phyloP scores from a whole-genome alignment of 2,329 filamentous ascomycete species.

The Colletotrichum salicis region DNA sequence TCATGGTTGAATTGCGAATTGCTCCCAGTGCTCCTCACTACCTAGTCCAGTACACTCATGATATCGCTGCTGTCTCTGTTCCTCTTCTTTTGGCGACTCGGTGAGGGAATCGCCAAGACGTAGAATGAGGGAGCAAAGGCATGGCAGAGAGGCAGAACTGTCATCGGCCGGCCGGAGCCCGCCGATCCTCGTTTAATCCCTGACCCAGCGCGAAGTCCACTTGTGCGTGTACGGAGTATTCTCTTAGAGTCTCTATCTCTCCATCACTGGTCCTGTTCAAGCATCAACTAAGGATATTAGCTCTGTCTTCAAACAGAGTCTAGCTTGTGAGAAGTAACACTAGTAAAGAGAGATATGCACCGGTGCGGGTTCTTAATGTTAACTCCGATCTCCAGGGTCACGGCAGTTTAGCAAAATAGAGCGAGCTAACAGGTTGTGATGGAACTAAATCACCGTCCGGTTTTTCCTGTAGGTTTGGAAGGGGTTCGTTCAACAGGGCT shows the following conservation, averaged over 20 bases:
- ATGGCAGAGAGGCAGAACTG: too few species aligned
- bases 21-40: too few species aligned
- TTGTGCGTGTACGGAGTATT: neutral
- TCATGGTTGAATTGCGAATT: too few species aligned
- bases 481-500: neutral
- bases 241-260: neutral
- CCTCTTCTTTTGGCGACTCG: neutral
- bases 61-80: neutral
- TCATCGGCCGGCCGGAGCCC: conserved; percentile 30
- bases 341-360: neutral
- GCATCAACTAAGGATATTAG: neutral
- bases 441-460: neutral
- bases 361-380: neutral
- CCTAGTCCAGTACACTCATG: neutral
- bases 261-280: neutral
- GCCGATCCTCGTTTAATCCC: conserved; percentile 22
- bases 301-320: neutral
- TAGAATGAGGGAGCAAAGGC: neutral
- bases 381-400: neutral
- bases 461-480: neutral
- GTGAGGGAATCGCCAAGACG: neutral
- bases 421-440: too few species aligned
- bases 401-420: too few species aligned
- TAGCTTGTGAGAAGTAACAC: neutral
- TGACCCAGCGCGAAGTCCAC: neutral